phyloP scores from a whole-genome alignment of 2,329 filamentous ascomycete species.

The Penicillium sp. region DNA sequence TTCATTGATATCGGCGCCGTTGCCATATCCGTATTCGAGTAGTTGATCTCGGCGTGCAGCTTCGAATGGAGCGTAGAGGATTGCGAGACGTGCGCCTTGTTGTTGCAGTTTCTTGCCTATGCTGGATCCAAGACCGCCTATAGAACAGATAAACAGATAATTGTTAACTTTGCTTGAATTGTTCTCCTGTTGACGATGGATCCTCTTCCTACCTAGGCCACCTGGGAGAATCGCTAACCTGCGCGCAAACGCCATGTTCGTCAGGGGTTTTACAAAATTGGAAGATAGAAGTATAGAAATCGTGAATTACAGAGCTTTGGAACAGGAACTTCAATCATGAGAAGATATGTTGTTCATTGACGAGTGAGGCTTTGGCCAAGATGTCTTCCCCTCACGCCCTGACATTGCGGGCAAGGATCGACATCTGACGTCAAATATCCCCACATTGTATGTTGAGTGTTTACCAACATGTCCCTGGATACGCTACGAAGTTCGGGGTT shows the following conservation, averaged over 20 bases:
- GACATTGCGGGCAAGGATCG: constrained; percentile 9
- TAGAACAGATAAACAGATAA: constrained; percentile 19
- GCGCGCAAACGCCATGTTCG: constrained; percentile 43
- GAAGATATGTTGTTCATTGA: no score
- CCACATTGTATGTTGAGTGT: neutral
- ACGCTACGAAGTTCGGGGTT: neutral
- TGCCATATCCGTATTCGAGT: constrained; percentile 46
- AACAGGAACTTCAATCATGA: no score
- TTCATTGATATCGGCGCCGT: constrained; percentile 25
- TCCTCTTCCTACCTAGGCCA: constrained; percentile 46
- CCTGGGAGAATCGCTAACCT: constrained; percentile 53
- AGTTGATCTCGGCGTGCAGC: constrained; percentile 44
- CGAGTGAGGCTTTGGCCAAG: neutral
- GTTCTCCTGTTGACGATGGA: neutral
- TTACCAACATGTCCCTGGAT: neutral
- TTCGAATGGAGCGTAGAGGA: constrained; percentile 57
- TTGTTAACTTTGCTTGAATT: constrained; percentile 28
- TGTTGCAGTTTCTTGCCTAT: constrained; percentile 51
- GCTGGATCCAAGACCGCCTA: constrained; percentile 51
- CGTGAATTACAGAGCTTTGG: no score
- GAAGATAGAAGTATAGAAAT: no score
- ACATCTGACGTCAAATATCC: constrained; percentile 11
- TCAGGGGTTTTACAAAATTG: neutral
- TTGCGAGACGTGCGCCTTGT: constrained; percentile 52
- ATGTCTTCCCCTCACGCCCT: constrained; percentile 4